Evolutionary conservation across 2,329 filamentous ascomycete species (phyloP).

Genomic region (Pleoardoris graminearum): DNA sequence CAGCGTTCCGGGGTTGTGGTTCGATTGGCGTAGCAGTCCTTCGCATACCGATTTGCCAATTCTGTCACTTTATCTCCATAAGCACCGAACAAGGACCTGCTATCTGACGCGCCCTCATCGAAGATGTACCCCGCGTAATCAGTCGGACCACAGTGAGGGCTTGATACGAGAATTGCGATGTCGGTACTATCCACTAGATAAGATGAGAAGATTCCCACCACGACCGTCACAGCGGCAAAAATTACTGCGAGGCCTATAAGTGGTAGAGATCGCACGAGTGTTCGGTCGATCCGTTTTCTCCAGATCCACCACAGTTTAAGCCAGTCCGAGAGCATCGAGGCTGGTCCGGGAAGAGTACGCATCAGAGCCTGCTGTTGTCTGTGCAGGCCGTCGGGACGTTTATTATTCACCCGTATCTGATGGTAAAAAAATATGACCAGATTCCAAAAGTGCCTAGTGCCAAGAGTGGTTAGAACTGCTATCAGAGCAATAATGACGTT

Average conservation of each 20-base stretch:
- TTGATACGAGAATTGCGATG: constrained; percentile 5
- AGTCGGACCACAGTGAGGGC: background rate
- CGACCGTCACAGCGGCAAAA: constrained; percentile 9
- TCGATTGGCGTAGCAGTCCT: background rate
- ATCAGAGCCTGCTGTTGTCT: constrained; percentile 16
- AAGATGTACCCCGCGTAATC: background rate
- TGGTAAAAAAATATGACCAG: constrained; percentile 10
- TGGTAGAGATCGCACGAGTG: background rate
- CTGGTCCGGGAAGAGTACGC: constrained; percentile 10
- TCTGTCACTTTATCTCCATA: background rate
- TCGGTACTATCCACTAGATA: constrained; percentile 17
- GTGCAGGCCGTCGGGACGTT: constrained; percentile 8
- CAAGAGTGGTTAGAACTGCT: constrained; percentile 15
- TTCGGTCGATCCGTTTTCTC: constrained; percentile 1
- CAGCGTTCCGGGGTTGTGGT: constrained; percentile 4
- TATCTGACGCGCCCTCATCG: background rate
- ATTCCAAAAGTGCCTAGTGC: constrained; percentile 11
- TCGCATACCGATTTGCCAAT: background rate
- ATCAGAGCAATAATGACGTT: constrained; percentile 24
- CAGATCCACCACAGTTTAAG: constrained; percentile 12
- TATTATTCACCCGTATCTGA: constrained; percentile 5
- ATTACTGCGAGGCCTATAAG: background rate
- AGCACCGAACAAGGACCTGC: background rate
- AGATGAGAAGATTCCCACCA: constrained; percentile 24
- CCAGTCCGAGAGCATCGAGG: constrained; percentile 7